These are phyloP conservation scores for Chytriomyces confervae DNA, from an alignment of 192 early-diverging fungal species.

Conservation along the genomic window DNA sequence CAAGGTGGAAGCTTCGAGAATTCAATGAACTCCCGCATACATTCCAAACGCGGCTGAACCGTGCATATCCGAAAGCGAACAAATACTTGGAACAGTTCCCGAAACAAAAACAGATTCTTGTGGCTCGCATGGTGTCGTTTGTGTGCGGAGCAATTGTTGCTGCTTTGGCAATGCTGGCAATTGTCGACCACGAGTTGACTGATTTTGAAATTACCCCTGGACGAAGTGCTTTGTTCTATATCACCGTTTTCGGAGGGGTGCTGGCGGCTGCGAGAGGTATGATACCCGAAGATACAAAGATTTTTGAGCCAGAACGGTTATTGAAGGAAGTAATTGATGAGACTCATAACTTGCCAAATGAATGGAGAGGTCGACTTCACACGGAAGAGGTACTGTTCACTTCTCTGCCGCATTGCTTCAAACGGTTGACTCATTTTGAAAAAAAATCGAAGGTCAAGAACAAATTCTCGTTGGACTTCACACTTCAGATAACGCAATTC, in stretches of 20 bases:
- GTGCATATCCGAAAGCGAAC: slow-evolving; percentile 75
- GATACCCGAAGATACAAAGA: slow-evolving; percentile 79
- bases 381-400: slow-evolving; percentile 68
- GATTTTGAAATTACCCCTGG: slow-evolving; percentile 91
- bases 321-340: slow-evolving; percentile 80
- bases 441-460: slow-evolving; percentile 64
- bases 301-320: slow-evolving; percentile 82
- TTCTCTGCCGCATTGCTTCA: background rate
- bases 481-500: slow-evolving; percentile 79
- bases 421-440: background rate
- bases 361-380: slow-evolving; percentile 84
- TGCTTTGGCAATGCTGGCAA: slow-evolving; percentile 78
- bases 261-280: slow-evolving; percentile 80
- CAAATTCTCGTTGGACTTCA: slow-evolving; percentile 81
- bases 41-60: slow-evolving; percentile 76
- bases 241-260: slow-evolving; percentile 84
- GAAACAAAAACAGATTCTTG: slow-evolving; percentile 75
- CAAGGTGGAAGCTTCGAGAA: slow-evolving; percentile 93
- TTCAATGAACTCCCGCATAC: slow-evolving; percentile 97
- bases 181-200: slow-evolving; percentile 86
- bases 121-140: slow-evolving; percentile 88
- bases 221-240: slow-evolving; percentile 91
- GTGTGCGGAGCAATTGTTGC: slow-evolving; percentile 88
- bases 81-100: slow-evolving; percentile 92
- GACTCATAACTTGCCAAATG: slow-evolving; percentile 87